Evolutionary conservation across 2,329 filamentous ascomycete species (phyloP).

Genomic region (Penicillium sp.): DNA sequence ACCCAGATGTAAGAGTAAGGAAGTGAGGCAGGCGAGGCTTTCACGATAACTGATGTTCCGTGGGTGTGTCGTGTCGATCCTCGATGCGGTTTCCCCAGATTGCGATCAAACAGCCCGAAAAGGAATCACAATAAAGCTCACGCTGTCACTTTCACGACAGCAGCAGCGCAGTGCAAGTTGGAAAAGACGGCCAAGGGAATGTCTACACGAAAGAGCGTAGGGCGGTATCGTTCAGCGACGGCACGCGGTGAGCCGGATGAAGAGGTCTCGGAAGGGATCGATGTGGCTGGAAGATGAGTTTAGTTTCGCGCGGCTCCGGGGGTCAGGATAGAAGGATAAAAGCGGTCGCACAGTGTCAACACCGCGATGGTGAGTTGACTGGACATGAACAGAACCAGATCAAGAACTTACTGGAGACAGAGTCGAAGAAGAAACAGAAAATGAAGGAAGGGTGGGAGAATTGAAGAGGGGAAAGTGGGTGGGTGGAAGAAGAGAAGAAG

Average conservation of each 20-base stretch:
- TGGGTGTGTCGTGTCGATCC: constrained; percentile 7
- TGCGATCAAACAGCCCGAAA: constrained; percentile 7
- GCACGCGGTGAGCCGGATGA: constrained; percentile 18
- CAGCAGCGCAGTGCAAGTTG: constrained; percentile 3
- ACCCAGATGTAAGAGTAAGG: neutral
- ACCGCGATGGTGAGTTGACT: too few relatives aligned
- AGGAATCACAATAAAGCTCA: neutral
- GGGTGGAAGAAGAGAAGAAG: constrained; percentile 15
- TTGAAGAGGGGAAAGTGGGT: constrained; percentile 7
- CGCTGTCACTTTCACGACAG: constrained; percentile 8
- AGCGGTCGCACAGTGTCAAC: neutral
- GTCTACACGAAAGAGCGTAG: constrained; percentile 15
- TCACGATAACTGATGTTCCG: too few relatives aligned
- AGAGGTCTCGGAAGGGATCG: constrained; percentile 29
- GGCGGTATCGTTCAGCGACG: constrained; percentile 14
- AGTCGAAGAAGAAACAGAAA: constrained; percentile 17
- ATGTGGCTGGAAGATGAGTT: constrained; percentile 30
- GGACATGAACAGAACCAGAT: too few relatives aligned
- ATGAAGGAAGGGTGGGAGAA: constrained; percentile 17
- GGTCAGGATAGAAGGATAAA: constrained; percentile 14
- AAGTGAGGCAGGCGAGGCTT: neutral
- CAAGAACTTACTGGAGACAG: constrained; percentile 7
- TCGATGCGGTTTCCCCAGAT: constrained; percentile 10
- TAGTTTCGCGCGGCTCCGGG: constrained; percentile 25
- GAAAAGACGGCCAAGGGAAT: constrained; percentile 7